Evolutionary conservation across 306 rosid genomes (phyloP).

Genomic region (Quercus cerris): DNA sequence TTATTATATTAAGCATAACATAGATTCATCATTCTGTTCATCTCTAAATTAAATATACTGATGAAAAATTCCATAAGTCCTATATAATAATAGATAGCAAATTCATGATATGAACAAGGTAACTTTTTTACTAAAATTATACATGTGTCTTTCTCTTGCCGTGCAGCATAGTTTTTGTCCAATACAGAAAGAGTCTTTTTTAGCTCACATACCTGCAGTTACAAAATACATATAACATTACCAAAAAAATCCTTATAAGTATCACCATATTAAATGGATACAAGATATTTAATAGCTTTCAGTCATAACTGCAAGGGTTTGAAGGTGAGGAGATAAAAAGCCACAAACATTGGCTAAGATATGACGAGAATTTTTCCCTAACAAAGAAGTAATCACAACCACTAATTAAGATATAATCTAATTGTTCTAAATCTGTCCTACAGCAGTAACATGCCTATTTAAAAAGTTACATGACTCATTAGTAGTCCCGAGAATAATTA

Average conservation of each 20-base stretch:
- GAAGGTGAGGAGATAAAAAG: too few relatives aligned
- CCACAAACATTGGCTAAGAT: too few relatives aligned
- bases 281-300: neutral
- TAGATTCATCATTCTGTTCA: neutral
- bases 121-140: constrained; percentile 10
- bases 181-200: constrained; percentile 62
- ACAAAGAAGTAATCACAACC: too few relatives aligned
- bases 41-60: neutral
- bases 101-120: neutral
- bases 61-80: neutral
- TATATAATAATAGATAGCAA: neutral
- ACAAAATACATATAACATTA: constrained; percentile 14
- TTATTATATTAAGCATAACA: neutral
- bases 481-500: too few relatives aligned
- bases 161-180: constrained; percentile 86
- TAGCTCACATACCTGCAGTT: constrained; percentile 66
- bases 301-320: too few relatives aligned
- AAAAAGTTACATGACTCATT: too few relatives aligned
- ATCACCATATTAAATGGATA: neutral
- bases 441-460: too few relatives aligned
- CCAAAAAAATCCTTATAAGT: neutral
- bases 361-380: too few relatives aligned
- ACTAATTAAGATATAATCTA: too few relatives aligned
- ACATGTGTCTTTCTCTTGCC: constrained; percentile 77
- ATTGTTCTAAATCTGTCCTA: too few relatives aligned